Conservation (phyloP, 2,329 filamentous ascomycete species). For the Aureobasidium sp. region DNA sequence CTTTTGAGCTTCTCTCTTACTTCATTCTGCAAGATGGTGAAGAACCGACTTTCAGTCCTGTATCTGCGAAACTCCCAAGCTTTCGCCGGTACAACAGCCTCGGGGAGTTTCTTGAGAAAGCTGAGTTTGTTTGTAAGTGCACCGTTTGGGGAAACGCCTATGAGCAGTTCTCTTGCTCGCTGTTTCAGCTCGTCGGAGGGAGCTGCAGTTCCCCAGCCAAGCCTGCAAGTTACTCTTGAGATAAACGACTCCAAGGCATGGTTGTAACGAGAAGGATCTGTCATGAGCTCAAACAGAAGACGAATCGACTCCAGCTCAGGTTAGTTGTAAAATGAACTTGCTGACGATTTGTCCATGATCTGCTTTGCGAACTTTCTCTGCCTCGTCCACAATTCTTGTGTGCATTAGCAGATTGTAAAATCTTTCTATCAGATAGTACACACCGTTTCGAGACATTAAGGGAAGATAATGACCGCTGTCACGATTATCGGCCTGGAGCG, state of each 20-base stretch:
- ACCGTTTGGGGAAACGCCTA: slow-evolving; percentile 38
- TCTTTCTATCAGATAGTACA: not conserved
- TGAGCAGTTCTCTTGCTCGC: slow-evolving; percentile 36
- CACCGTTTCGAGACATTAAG: slow-evolving; percentile 35
- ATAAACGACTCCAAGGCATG: slow-evolving; percentile 37
- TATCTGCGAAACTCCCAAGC: slow-evolving; percentile 36
- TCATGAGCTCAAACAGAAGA: slow-evolving; percentile 35
- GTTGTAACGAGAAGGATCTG: slow-evolving; percentile 35
- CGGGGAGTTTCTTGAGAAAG: slow-evolving; percentile 36
- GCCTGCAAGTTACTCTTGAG: slow-evolving; percentile 36
- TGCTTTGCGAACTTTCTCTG: slow-evolving; percentile 37
- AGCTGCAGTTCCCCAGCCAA: slow-evolving; percentile 37
- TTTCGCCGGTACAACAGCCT: slow-evolving; percentile 33
- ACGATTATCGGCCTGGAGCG: slow-evolving; percentile 35
- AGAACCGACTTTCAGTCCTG: slow-evolving; percentile 35
- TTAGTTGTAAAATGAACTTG: slow-evolving; percentile 33
- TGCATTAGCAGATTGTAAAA: not conserved
- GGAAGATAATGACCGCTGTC: slow-evolving; percentile 38
- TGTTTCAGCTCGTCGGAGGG: slow-evolving; percentile 39
- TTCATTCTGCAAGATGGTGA: slow-evolving; percentile 35
- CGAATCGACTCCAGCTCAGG: slow-evolving; percentile 37
- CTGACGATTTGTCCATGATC: slow-evolving; percentile 37
- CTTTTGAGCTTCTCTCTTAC: slow-evolving; percentile 30
- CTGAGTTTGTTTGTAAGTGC: slow-evolving; percentile 37
- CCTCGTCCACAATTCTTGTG: slow-evolving; percentile 25